Conservation (phyloP, 176 grass and related monocot species). For the Olyra latifolia region DNA sequence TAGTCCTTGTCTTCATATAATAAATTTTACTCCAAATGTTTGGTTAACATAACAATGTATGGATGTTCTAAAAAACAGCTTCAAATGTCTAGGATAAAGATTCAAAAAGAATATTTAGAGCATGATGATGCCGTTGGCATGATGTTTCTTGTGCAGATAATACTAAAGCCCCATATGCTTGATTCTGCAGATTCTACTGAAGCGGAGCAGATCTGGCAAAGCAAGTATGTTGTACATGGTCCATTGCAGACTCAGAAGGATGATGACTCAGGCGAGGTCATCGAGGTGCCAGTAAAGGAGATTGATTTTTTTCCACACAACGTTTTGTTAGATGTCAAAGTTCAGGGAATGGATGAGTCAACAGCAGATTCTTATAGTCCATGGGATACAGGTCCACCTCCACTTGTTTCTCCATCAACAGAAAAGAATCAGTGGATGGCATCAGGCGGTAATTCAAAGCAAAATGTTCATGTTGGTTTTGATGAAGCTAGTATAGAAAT, state of each 20-base stretch:
- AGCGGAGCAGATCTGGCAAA: constrained; percentile 5
- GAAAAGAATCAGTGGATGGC: not conserved
- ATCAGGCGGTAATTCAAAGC: not conserved
- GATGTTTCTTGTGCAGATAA: constrained; percentile 37
- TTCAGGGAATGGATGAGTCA: not conserved
- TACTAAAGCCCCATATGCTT: constrained; percentile 37
- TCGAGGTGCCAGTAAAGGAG: not conserved
- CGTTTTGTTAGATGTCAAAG: constrained; percentile 21
- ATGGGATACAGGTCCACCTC: constrained; percentile 14
- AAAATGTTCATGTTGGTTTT: not conserved
- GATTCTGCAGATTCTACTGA: constrained; percentile 47
- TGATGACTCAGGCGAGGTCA: constrained; percentile 1
- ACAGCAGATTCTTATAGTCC: not conserved
- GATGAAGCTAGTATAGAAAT: not conserved
- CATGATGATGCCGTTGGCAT: constrained; percentile 42
- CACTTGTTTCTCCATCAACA: not conserved
- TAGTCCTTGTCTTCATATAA: not conserved
- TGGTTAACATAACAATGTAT: not conserved
- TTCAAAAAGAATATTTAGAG: constrained; percentile 19
- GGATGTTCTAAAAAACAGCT: constrained; percentile 12
- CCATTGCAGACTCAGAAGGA: constrained; percentile 17
- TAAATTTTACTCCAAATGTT: constrained; percentile 11
- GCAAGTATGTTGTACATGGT: constrained; percentile 40
- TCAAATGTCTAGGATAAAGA: constrained; percentile 17
- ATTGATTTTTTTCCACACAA: constrained; percentile 36